Base-by-base conservation (phyloP, 805 yeast species). In the Schwanniomyces polymorphus region DNA sequence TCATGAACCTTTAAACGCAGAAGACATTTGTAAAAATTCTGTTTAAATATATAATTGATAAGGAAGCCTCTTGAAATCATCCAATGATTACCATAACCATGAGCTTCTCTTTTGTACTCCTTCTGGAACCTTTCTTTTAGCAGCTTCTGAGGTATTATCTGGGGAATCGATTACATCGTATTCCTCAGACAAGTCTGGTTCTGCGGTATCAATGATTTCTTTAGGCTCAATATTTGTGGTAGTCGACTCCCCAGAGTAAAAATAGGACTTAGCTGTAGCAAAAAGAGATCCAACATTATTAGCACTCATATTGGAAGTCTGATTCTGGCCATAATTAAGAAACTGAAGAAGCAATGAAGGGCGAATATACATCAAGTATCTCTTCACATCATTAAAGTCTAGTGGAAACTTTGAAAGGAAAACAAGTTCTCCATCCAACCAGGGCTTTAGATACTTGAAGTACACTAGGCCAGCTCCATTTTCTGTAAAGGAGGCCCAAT, bases 121-220 rank as follows among this genome's bases (percentile, higher is more conserved):
- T 4, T 33, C 18, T 14, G 27, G 26, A 11, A 27, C 29, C 26
- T 21, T 31, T 31, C 35, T 31, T 21, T 31, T 31, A 21, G 21
- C 35, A 8, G 21, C 17, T 16, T 31, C 35, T 16, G 35, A 31
- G 7, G 11, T 31, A 16, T 31, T 31, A 14, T 16, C 35, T 5
- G 35, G 35, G 35, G 35, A 31, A 33, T 71, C 78, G 38, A 80
- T 78, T 25, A 80, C 60, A 47, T 78, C 82, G 60, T 70, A 79
- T 29, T 74, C 84, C 5, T 62, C 64, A 11, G 42, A 48, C 9
- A 50, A 18, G 14, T 41, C 48, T 9, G 21, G 33, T n/a, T 46
- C 40, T 6, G 38, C n/a, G 8, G 21, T 27, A 8, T 29, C 45
- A n/a, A 37, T 28, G 5, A 21, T 31, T 31, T 31, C 35, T 16